phyloP scores from a whole-genome alignment of 441 rosid genomes.

The Adansonia rubrostipa region DNA sequence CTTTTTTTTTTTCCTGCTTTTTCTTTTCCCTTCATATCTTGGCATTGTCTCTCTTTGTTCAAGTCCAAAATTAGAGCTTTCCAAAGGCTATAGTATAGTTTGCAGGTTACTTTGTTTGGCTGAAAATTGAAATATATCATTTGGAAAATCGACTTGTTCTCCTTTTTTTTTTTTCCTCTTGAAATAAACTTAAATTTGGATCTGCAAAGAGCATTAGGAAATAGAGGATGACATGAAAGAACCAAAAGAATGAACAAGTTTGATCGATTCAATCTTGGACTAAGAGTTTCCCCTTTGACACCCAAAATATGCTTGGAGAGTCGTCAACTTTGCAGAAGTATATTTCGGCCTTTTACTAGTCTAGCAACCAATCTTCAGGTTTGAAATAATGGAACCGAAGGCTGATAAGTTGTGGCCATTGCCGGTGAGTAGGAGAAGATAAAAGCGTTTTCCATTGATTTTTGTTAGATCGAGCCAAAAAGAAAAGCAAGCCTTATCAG shows the following conservation, averaged over 20 bases:
- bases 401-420: not conserved
- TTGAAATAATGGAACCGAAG: not conserved
- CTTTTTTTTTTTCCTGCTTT: not conserved
- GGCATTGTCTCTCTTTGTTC: not conserved
- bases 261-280: not conserved
- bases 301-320: not conserved
- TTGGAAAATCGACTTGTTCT: not conserved
- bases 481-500: not conserved
- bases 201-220: not conserved
- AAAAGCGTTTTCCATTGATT: not conserved
- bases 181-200: not conserved
- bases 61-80: not conserved
- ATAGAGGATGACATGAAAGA: not conserved
- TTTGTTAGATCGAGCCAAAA: not conserved
- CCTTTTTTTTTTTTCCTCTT: not conserved
- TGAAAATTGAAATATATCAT: not conserved
- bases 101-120: not conserved
- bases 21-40: not conserved
- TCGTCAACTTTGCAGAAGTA: not conserved
- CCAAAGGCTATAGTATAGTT: not conserved
- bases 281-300: too few species aligned
- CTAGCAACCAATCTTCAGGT: not conserved
- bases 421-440: not conserved
- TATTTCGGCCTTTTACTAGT: not conserved
- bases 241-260: not conserved